phyloP scores from a whole-genome alignment of 73 alveolate genomes.

The Stentor coeruleus region DNA sequence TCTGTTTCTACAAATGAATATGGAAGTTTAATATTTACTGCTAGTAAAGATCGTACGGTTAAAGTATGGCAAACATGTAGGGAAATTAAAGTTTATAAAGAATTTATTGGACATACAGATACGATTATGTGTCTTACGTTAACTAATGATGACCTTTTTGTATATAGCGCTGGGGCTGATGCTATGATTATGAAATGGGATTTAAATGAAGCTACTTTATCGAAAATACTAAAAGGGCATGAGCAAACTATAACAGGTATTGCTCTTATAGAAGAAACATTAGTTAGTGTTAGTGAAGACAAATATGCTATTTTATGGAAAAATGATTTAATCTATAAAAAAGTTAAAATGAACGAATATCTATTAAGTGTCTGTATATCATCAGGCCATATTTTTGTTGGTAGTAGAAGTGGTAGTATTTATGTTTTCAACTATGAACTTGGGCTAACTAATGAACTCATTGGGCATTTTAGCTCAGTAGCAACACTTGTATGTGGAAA shows the following conservation, averaged over 20 bases:
- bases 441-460: background rate
- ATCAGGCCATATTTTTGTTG: background rate
- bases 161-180: background rate
- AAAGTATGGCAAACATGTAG: background rate
- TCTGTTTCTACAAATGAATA: background rate
- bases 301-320: background rate
- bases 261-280: background rate
- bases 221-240: background rate
- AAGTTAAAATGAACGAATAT: background rate
- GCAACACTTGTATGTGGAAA: background rate
- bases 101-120: background rate
- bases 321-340: background rate
- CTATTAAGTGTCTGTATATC: background rate
- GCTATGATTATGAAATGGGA: too few species aligned
- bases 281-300: background rate
- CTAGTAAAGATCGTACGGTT: background rate
- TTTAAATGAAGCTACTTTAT: too few species aligned
- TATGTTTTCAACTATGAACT: background rate
- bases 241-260: slow-evolving; percentile 23
- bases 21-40: background rate
- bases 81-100: background rate
- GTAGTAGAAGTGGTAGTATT: background rate
- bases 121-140: background rate
- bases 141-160: background rate
- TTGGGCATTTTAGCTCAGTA: background rate